These are phyloP conservation scores for Onygenales sp. DNA, from an alignment of 2,329 filamentous ascomycete species.

Conservation along the genomic window DNA sequence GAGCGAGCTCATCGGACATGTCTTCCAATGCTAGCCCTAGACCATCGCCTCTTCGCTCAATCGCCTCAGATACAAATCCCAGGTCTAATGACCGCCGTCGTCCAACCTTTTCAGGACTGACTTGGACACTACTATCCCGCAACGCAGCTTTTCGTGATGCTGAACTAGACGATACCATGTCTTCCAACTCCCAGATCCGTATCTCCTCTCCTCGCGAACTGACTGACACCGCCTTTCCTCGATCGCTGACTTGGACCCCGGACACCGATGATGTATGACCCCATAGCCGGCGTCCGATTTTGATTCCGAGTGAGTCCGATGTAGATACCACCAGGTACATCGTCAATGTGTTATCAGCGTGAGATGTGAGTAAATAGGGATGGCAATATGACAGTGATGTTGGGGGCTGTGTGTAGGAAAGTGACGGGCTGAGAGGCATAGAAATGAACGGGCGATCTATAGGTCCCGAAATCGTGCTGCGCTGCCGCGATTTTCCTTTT, in stretches of 20 bases:
- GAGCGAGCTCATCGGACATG: conserved; percentile 28
- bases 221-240: conserved; percentile 84
- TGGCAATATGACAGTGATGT: conserved; percentile 63
- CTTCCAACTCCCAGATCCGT: conserved; percentile 83
- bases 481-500: conserved; percentile 6
- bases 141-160: conserved; percentile 29
- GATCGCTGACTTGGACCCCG: conserved; percentile 71
- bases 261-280: conserved; percentile 87
- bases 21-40: conserved; percentile 27
- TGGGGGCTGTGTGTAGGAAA: conserved; percentile 35
- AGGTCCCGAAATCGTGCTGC: background rate
- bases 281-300: conserved; percentile 68
- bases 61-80: conserved; percentile 13
- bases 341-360: conserved; percentile 80
- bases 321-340: conserved; percentile 73
- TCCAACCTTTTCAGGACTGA: conserved; percentile 33
- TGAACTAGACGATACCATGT: conserved; percentile 44
- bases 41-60: conserved; percentile 18
- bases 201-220: conserved; percentile 69
- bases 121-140: conserved; percentile 45
- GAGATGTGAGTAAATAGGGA: conserved; percentile 74
- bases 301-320: conserved; percentile 55
- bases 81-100: conserved; percentile 6
- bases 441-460: background rate
- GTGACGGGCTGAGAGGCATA: background rate